Conservation (phyloP, 129 eudicot species). For the Dittrichia graveolens region DNA sequence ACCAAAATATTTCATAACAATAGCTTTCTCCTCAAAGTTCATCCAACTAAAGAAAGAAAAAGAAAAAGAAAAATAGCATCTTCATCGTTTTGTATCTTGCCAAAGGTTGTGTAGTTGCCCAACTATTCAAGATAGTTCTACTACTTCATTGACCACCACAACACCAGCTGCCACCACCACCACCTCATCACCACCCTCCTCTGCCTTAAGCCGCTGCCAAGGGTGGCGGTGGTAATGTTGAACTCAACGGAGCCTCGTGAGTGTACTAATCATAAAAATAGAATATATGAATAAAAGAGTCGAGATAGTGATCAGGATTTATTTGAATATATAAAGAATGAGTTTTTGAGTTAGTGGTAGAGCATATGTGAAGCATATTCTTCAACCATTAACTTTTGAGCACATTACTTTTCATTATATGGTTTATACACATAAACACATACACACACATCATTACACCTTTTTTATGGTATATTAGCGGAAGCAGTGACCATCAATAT, state of each 20-base stretch:
- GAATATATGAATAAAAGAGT: slow-evolving; percentile 23
- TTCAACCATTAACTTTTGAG: slow-evolving; percentile 35
- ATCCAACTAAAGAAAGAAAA: not conserved
- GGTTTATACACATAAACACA: no score
- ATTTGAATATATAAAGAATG: slow-evolving; percentile 35
- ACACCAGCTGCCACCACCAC: not conserved
- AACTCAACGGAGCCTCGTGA: slow-evolving; percentile 27
- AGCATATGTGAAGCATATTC: slow-evolving; percentile 43
- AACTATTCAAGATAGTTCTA: slow-evolving; percentile 25
- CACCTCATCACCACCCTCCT: not conserved
- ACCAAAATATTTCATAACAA: slow-evolving; percentile 1
- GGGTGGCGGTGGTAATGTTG: slow-evolving; percentile 29
- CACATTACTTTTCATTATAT: slow-evolving; percentile 7
- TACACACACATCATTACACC: no score
- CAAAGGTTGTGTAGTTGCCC: slow-evolving; percentile 48
- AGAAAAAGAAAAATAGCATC: slow-evolving; percentile 11
- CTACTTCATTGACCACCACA: slow-evolving; percentile 29
- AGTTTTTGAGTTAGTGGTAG: slow-evolving; percentile 33
- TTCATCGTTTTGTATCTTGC: slow-evolving; percentile 29
- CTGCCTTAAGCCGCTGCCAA: slow-evolving; percentile 22
- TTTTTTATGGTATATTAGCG: no score
- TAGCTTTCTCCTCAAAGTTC: slow-evolving; percentile 8
- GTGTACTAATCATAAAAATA: slow-evolving; percentile 10
- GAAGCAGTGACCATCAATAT: no score
- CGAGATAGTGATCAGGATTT: slow-evolving; percentile 25